Conservation (phyloP, 2,329 filamentous ascomycete genomes). For the Corniculantispora saksenae region DNA sequence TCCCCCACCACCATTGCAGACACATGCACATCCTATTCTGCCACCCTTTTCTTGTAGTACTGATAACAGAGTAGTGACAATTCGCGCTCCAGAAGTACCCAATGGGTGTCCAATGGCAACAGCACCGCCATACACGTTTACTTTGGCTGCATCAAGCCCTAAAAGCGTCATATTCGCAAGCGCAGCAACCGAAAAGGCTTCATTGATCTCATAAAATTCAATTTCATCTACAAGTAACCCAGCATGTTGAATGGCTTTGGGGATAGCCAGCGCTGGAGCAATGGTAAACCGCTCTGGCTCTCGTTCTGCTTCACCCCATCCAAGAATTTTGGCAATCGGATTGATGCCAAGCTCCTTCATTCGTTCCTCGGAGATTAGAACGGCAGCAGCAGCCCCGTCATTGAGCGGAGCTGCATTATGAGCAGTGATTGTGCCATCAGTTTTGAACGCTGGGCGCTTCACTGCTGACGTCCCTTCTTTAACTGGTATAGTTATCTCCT, state of each 20-base stretch:
- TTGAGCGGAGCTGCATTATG: constrained; percentile 96
- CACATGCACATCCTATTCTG: constrained; percentile 91
- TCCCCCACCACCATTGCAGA: constrained; percentile 97
- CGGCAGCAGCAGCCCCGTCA: constrained; percentile 88
- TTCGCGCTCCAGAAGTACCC: constrained; percentile 89
- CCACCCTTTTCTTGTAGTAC: constrained; percentile 88
- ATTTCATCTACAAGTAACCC: constrained; percentile 75
- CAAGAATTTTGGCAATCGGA: constrained; percentile 93
- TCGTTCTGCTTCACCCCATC: constrained; percentile 93
- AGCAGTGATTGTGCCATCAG: constrained; percentile 88
- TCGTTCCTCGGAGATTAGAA: constrained; percentile 92
- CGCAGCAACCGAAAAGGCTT: constrained; percentile 96
- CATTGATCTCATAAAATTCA: constrained; percentile 98
- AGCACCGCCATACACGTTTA: constrained; percentile 93
- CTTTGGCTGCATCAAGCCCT: constrained; percentile 82
- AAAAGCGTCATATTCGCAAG: constrained; percentile 95
- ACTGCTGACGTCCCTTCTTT: constrained; percentile 80
- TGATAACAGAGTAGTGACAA: constrained; percentile 84
- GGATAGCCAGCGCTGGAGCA: constrained; percentile 88
- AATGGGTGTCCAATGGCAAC: constrained; percentile 96
- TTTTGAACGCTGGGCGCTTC: constrained; percentile 81
- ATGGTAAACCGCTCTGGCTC: constrained; percentile 95
- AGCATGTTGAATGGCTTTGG: constrained; percentile 96
- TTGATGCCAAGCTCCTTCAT: constrained; percentile 89
- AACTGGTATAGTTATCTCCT: constrained; percentile 95